Base-by-base conservation (phyloP, 2,329 filamentous ascomycete species). In the Cladosporium phlei region DNA sequence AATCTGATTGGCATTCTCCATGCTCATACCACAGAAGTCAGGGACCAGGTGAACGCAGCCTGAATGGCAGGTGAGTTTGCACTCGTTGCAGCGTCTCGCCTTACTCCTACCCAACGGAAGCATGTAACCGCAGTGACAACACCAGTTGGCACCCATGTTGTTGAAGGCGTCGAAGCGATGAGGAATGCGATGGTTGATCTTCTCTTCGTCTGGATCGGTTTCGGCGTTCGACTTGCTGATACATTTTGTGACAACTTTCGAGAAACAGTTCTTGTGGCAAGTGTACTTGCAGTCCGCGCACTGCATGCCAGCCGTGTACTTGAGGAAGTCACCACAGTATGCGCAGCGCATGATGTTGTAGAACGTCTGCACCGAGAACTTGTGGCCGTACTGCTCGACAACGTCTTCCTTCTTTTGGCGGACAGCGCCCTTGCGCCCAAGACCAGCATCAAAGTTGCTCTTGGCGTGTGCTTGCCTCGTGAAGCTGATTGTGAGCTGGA, bases 311-410 rank as follows among this genome's bases (percentile, higher is more conserved):
- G 93, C 88, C 38, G 91, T 94, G 66, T 97, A 97, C 66, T 97
- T 98, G 70, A 98, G 84, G 63, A 98, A 97, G 57, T 98, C 93
- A 50, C 90, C 93, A 66, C 93, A 98, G 27, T 97, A 82, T 11
- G 93, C 93, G 69, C 93, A 98, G 52, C 93, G 91, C 93, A 98
- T 98, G 64, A 98, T 96, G 77, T 97, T 98, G 82, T 97, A 98
- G 69, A 98, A 98, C 67, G 96, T 93, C 66, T 96, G 90, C 62
- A 93, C 87, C 47, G 97, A 85, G 64, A 98, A 98, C 71, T 97
- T 98, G 82, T 98, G 93, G 38, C 93, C 93, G 65, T 95, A 96
- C 76, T 96, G 95, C 72, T 98, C 93, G 71, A 96, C 88, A 4
- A 98, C 85, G 62, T 97, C 90, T 68, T 98, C 93, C 73, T 98